Percentiles rank a stretch among this genome's conserved stretches.
phyloP scores from a whole-genome alignment of 768 basidiomycete genomes.

The Gelatoporia subvermispora region DNA sequence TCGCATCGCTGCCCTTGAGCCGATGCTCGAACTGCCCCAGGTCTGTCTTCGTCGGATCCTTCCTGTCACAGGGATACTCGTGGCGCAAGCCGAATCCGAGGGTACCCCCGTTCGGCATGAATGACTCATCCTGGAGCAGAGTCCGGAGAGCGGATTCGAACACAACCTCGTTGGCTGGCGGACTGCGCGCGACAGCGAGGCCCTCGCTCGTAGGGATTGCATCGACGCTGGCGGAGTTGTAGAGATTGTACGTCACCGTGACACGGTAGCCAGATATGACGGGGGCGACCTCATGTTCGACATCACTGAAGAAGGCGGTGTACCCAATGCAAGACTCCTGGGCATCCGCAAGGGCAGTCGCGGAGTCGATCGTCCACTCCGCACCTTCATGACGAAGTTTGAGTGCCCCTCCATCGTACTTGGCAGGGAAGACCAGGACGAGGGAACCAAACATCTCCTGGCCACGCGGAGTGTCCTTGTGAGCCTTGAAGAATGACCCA shows the following conservation, averaged over 20 bases:
- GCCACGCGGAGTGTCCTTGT: conserved; percentile 22
- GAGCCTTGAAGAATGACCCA: conserved; percentile 24
- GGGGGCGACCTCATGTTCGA: conserved; percentile 40
- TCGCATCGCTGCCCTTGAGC: no score
- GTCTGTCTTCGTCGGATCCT: no score
- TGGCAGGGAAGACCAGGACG: conserved; percentile 41
- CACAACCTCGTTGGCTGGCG: background rate
- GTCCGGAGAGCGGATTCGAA: conserved; percentile 14
- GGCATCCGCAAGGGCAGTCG: conserved; percentile 20
- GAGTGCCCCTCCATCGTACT: conserved; percentile 41
- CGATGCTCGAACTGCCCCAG: background rate
- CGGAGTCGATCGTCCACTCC: conserved; percentile 28
- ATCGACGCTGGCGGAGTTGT: conserved; percentile 1
- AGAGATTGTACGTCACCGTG: conserved; percentile 40
- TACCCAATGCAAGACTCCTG: conserved; percentile 14
- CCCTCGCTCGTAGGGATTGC: no score
- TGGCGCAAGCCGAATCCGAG: conserved; percentile 37
- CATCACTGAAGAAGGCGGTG: conserved; percentile 39
- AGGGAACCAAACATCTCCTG: conserved; percentile 39
- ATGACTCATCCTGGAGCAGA: conserved; percentile 26
- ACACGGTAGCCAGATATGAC: conserved; percentile 38
- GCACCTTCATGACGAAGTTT: conserved; percentile 21
- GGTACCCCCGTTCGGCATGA: conserved; percentile 30
- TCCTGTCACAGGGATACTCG: conserved; percentile 13
- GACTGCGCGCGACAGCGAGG: background rate